These are phyloP conservation scores for Deinandra increscens DNA, from an alignment of 129 eudicot species.

Conservation along the genomic window DNA sequence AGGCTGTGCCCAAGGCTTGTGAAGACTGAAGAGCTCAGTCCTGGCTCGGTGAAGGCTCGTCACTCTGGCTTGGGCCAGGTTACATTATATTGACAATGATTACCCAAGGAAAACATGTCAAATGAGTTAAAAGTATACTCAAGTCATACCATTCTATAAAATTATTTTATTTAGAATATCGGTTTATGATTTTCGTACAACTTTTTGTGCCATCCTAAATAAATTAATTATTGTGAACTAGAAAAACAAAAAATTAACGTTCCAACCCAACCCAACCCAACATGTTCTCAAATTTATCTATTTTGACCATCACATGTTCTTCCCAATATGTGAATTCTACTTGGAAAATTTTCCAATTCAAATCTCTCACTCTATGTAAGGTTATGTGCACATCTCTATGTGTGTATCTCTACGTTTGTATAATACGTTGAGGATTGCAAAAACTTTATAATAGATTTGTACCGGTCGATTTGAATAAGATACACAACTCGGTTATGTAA, in stretches of 20 bases:
- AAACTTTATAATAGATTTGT: no score
- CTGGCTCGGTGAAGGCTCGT: background rate
- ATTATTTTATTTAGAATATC: background rate
- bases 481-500: no score
- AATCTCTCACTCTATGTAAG: no score
- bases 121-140: background rate
- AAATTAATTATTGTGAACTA: background rate
- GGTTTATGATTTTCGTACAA: background rate
- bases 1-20: constrained; percentile 5
- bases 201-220: background rate
- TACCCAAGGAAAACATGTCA: background rate
- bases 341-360: no score
- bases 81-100: background rate
- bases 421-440: no score
- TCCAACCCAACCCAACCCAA: background rate
- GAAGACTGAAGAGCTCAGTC: background rate
- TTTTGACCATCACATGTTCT: background rate
- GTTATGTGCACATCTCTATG: no score
- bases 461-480: no score
- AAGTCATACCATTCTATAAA: background rate
- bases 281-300: background rate
- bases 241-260: background rate
- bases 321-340: no score
- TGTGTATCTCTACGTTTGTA: no score
- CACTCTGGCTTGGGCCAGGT: background rate